Evolutionary conservation across 1,284 basidiomycete genomes (phyloP).

Genomic region (Afroboletus lepidellus): DNA sequence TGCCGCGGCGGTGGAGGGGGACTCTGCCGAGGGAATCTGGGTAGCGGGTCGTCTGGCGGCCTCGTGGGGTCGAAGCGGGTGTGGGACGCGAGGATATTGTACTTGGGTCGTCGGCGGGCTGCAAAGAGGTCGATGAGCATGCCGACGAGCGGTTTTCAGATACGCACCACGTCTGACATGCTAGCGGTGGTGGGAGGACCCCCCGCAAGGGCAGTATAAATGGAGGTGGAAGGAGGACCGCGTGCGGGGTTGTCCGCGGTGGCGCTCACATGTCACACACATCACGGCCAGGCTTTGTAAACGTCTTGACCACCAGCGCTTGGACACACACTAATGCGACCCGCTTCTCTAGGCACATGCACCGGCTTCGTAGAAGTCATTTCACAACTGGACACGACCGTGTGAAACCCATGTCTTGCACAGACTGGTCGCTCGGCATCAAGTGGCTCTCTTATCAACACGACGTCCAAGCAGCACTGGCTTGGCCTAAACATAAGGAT

Average conservation of each 20-base stretch:
- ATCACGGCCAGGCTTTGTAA: too few species aligned
- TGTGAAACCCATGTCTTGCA: not conserved
- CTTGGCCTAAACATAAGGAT: not conserved
- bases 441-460: not conserved
- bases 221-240: not conserved
- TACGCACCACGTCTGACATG: conserved; percentile 18
- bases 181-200: not conserved
- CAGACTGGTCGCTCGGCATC: not conserved
- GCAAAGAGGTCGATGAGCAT: conserved; percentile 14
- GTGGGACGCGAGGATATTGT: conserved; percentile 13
- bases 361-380: too few species aligned
- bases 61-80: conserved; percentile 18
- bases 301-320: too few species aligned
- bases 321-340: too few species aligned
- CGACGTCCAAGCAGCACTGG: not conserved
- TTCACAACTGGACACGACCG: too few species aligned
- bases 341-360: too few species aligned
- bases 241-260: conserved; percentile 9
- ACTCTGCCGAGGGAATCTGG: conserved; percentile 56
- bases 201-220: conserved; percentile 7
- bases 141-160: not conserved
- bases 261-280: conserved; percentile 2
- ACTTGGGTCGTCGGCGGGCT: conserved; percentile 18
- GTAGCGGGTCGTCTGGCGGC: conserved; percentile 46
- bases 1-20: conserved; percentile 71